Evolutionary conservation across 257 asterid species (phyloP).

Genomic region (Solanum virginianum): DNA sequence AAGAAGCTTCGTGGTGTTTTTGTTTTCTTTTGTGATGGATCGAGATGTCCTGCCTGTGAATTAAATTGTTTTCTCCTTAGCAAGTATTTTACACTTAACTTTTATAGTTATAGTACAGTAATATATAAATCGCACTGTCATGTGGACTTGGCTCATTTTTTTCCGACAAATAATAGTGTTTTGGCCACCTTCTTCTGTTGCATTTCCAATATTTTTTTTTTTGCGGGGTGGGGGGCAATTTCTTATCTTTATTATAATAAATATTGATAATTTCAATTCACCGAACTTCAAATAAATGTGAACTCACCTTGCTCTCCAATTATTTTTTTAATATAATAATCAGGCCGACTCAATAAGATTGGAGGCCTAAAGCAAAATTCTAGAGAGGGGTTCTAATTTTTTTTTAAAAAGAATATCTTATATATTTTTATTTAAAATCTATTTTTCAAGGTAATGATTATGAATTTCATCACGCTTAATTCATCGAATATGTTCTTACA

Average conservation of each 20-base stretch:
- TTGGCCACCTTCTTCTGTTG: background rate
- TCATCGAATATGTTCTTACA: too few relatives aligned
- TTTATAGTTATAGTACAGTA: background rate
- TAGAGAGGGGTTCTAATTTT: too few relatives aligned
- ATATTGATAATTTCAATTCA: background rate
- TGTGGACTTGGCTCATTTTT: background rate
- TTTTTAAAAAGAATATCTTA: too few relatives aligned
- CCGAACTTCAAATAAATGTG: background rate
- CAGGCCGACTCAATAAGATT: too few relatives aligned
- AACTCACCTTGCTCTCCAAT: background rate
- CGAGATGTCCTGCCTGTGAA: background rate
- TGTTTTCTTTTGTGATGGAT: background rate
- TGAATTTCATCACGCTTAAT: too few relatives aligned
- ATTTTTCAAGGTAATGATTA: too few relatives aligned
- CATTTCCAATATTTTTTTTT: background rate
- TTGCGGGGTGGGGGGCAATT: background rate
- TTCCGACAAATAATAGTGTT: background rate
- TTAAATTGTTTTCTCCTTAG: background rate
- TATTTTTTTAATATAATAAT: too few relatives aligned
- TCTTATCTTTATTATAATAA: background rate
- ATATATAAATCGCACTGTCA: background rate
- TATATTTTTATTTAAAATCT: too few relatives aligned
- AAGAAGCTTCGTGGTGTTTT: background rate
- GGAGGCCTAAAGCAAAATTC: too few relatives aligned
- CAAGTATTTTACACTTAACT: background rate